Base-by-base conservation (phyloP, 495 filamentous ascomycete species). In the Viridothelium virens region DNA sequence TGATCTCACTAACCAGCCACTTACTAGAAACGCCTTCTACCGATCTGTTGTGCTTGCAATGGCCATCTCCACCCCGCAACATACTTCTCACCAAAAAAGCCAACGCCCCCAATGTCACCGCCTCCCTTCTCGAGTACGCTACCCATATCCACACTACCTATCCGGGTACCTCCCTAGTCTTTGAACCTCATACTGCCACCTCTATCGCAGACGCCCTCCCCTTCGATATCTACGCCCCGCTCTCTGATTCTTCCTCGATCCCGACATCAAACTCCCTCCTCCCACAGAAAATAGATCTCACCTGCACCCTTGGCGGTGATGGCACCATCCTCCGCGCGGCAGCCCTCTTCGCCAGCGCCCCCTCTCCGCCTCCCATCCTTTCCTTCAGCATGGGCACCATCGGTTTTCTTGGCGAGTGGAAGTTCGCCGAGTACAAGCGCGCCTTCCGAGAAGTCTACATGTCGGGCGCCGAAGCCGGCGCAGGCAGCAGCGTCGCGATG, bases 371-470 rank as follows among this genome's bases (percentile, higher is more conserved):
- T 0, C 94, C 95, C 0, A 87, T 97, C n/a, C 80, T 98, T 33
- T 89, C 88, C 11, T 98, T 98, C 76, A 93, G 91, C 74, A 96
- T 98, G 92, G 94, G 94, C 5, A 92, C 92, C 0, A 78, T 98
- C 1, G 94, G 94, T 0, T 98, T 98, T 68, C 79, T 98, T 18
- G 92, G 93, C 41, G 94, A 97, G 77, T 97, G 93, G 92, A 93
- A 91, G 69, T 97, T 97, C 75, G 79, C 81, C 11, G 92, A 97
- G 69, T 89, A 92, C 74, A 93, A 93, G 72, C 83, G 89, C 34
- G 94, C 93, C 0, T 96, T 94, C 77, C 82, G 91, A 36, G 91
- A 96, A 73, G 89, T 94, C 36, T 96, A 94, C 77, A 92, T 95
- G 89, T 92, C 89, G 67, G 92, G 92, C 9, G 86, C 91, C 53